Percentiles rank a stretch among this genome's conserved stretches.
These are phyloP conservation scores for Clathrus columnatus DNA, from an alignment of 768 basidiomycete genomes.

Conservation along the genomic window DNA sequence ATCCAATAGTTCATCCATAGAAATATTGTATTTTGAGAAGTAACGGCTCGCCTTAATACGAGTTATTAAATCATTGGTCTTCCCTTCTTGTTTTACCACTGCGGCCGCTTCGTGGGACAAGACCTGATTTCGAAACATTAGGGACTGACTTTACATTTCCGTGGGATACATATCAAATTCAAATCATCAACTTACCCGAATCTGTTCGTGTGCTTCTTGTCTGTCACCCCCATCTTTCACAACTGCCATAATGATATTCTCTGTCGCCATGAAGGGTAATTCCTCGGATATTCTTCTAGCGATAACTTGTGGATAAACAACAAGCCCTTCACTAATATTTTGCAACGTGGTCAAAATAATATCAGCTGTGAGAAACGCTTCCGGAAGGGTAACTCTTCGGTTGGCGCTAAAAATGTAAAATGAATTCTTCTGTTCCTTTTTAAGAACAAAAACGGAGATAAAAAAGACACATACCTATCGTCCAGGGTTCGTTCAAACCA, in stretches of 20 bases:
- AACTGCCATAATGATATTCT: constrained; percentile 98
- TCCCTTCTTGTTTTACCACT: constrained; percentile 90
- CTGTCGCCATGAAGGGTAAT: constrained; percentile 98
- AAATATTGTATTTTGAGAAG: constrained; percentile 77
- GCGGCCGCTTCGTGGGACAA: constrained; percentile 90
- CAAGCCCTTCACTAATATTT: constrained; percentile 96
- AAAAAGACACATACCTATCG: constrained; percentile 55
- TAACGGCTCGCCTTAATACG: constrained; percentile 75
- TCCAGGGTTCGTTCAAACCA: constrained; percentile 99
- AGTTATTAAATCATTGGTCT: constrained; percentile 92
- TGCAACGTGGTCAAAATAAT: constrained; percentile 92
- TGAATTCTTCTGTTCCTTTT: neutral
- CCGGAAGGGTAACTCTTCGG: constrained; percentile 90
- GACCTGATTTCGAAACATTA: constrained; percentile 40
- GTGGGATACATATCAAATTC: constrained; percentile 16
- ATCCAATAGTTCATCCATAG: constrained; percentile 73
- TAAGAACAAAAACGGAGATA: neutral
- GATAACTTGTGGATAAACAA: constrained; percentile 98
- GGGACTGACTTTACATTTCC: too few species aligned
- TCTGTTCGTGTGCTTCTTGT: constrained; percentile 95
- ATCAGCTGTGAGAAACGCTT: constrained; percentile 95
- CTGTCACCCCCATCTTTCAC: constrained; percentile 93
- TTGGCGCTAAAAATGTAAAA: constrained; percentile 59
- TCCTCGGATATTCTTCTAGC: constrained; percentile 87
- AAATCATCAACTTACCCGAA: constrained; percentile 46